Conservation (phyloP, 2,329 filamentous ascomycete species). For the Lachnellula cervina region DNA sequence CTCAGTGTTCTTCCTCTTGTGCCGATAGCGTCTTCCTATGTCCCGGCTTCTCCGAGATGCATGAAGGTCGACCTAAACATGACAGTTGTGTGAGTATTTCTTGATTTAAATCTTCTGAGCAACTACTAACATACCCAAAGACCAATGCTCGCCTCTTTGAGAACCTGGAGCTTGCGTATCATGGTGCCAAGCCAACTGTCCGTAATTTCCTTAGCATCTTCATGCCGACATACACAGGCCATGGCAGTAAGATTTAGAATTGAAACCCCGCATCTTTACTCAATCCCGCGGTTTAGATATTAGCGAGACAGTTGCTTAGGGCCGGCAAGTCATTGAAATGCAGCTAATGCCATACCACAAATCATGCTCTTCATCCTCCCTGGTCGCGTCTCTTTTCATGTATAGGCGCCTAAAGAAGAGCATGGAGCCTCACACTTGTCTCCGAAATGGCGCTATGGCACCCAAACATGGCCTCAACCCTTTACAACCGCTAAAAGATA, state of each 20-base stretch:
- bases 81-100: constrained; percentile 40
- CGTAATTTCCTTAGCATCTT: constrained; percentile 57
- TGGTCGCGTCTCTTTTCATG: constrained; percentile 60
- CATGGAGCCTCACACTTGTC: constrained; percentile 49
- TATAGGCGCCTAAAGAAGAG: constrained; percentile 89
- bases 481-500: too few relatives aligned
- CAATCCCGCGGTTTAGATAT: constrained; percentile 12
- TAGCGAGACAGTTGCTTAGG: constrained; percentile 7
- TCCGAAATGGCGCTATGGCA: too few relatives aligned
- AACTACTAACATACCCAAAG: constrained; percentile 20
- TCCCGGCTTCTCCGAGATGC: constrained; percentile 61
- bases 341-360: constrained; percentile 47
- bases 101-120: background rate
- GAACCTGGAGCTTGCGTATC: constrained; percentile 66
- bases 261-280: constrained; percentile 37
- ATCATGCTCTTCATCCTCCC: constrained; percentile 75
- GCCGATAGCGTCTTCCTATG: constrained; percentile 38
- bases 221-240: constrained; percentile 51
- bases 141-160: constrained; percentile 67
- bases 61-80: constrained; percentile 63
- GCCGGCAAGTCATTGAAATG: constrained; percentile 16
- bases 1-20: too few relatives aligned
- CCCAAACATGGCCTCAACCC: too few relatives aligned
- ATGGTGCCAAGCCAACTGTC: constrained; percentile 35
- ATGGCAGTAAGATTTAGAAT: constrained; percentile 54